phyloP scores from a whole-genome alignment of 163 green algal genomes.

The Volvox carteri region DNA sequence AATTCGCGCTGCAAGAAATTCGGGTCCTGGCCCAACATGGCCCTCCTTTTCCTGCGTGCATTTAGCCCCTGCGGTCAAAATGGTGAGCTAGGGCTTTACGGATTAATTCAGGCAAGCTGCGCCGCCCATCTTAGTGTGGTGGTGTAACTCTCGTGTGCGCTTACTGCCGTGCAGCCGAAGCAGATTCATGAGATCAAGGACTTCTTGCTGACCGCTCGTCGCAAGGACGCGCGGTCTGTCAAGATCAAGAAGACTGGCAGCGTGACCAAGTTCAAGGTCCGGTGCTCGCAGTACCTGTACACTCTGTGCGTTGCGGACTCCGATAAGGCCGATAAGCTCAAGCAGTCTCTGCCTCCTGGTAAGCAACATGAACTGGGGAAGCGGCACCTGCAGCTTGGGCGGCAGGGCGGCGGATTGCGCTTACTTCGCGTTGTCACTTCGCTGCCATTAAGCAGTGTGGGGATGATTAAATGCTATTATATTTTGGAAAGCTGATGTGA shows the following conservation, averaged over 20 bases:
- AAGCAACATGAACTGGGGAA: conserved; percentile 8
- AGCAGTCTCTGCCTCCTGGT: conserved; percentile 99
- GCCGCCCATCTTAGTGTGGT: not conserved
- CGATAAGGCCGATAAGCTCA: conserved; percentile 99
- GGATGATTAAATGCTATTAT: not conserved
- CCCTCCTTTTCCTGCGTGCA: conserved; percentile 54
- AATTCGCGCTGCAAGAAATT: not conserved
- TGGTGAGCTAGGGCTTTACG: conserved; percentile 42
- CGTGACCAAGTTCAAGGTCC: conserved; percentile 90
- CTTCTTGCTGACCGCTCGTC: conserved; percentile 97
- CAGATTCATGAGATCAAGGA: conserved; percentile 99
- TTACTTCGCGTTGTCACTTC: conserved; percentile 6
- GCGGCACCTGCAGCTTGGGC: not conserved
- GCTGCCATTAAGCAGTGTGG: not conserved
- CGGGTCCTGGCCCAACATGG: not conserved
- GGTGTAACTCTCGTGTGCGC: not conserved
- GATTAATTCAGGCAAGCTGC: not conserved
- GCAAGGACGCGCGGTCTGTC: conserved; percentile 96
- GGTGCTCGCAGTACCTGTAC: conserved; percentile 98
- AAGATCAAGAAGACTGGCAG: conserved; percentile 97
- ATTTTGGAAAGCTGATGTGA: too few species aligned
- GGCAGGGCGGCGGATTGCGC: conserved; percentile 39
- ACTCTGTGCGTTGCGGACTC: conserved; percentile 97
- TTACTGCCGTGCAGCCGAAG: conserved; percentile 86
- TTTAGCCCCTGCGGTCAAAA: conserved; percentile 46